Evolutionary conservation across 495 filamentous ascomycete species (phyloP).

Genomic region (Zalerion maritima): DNA sequence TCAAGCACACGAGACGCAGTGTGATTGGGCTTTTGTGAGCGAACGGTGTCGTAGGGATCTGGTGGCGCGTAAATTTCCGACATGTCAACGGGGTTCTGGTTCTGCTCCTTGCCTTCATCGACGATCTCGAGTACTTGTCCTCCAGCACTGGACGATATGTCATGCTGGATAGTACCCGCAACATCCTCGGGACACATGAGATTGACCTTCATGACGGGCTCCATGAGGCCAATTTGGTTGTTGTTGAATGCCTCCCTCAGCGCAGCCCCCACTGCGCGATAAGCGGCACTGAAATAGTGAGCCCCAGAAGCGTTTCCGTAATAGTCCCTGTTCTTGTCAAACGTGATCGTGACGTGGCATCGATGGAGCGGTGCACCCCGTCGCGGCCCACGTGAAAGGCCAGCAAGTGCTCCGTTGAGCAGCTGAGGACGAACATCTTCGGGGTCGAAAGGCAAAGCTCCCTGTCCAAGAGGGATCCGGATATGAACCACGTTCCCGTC

Average conservation of each 20-base stretch:
- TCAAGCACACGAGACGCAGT: slow-evolving; percentile 29
- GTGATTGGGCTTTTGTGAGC: slow-evolving; percentile 24
- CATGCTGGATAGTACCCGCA: slow-evolving; percentile 77
- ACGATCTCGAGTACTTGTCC: slow-evolving; percentile 74
- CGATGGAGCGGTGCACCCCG: slow-evolving; percentile 61
- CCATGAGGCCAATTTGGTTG: slow-evolving; percentile 52
- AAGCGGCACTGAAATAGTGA: slow-evolving; percentile 64
- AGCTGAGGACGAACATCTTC: slow-evolving; percentile 48
- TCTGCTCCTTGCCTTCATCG: slow-evolving; percentile 34
- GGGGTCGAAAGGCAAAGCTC: slow-evolving; percentile 41
- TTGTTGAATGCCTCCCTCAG: slow-evolving; percentile 39
- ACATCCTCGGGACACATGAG: slow-evolving; percentile 72
- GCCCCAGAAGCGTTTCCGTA: slow-evolving; percentile 52
- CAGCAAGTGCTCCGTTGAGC: slow-evolving; percentile 65
- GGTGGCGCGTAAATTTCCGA: slow-evolving; percentile 66
- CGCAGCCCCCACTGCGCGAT: slow-evolving; percentile 52
- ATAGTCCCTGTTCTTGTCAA: slow-evolving; percentile 50
- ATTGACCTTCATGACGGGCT: slow-evolving; percentile 79
- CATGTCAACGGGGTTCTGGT: slow-evolving; percentile 38
- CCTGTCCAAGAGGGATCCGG: slow-evolving; percentile 21
- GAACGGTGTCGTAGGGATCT: slow-evolving; percentile 59
- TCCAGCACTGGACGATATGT: slow-evolving; percentile 68
- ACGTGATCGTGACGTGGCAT: slow-evolving; percentile 49
- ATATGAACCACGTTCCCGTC: slow-evolving; percentile 51
- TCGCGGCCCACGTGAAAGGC: slow-evolving; percentile 69